Conservation (phyloP, 1,139 yeast species). For the Kazachstania sp. region DNA sequence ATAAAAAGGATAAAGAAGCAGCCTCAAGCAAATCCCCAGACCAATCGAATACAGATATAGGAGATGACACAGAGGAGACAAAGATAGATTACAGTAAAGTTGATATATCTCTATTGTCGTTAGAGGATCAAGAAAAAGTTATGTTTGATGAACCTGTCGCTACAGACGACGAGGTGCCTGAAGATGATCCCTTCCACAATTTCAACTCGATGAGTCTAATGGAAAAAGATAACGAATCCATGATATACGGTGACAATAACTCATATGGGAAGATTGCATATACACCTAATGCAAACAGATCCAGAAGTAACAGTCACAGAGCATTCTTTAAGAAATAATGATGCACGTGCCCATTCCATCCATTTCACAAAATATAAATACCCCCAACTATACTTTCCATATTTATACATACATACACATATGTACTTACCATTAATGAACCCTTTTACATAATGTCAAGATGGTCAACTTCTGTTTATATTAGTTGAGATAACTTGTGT, state of each 20-base stretch:
- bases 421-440: too few relatives aligned
- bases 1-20: constrained; percentile 15
- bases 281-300: constrained; percentile 40
- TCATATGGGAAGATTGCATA: constrained; percentile 61
- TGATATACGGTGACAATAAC: constrained; percentile 45
- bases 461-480: too few relatives aligned
- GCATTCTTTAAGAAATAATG: constrained; percentile 36
- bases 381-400: not conserved
- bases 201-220: constrained; percentile 86
- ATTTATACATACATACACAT: not conserved
- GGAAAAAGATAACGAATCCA: constrained; percentile 51
- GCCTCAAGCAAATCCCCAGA: constrained; percentile 6
- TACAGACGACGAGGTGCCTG: constrained; percentile 27
- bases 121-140: constrained; percentile 34
- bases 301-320: constrained; percentile 35
- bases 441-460: too few relatives aligned
- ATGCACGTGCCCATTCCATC: too few relatives aligned
- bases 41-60: not conserved
- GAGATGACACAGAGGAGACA: not conserved
- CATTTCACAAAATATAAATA: not conserved
- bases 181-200: constrained; percentile 74
- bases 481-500: too few relatives aligned
- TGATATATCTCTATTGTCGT: not conserved
- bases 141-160: constrained; percentile 33
- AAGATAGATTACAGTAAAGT: not conserved